Conservation (phyloP, 106 monocot species). For the Dendrobium catenatum region DNA sequence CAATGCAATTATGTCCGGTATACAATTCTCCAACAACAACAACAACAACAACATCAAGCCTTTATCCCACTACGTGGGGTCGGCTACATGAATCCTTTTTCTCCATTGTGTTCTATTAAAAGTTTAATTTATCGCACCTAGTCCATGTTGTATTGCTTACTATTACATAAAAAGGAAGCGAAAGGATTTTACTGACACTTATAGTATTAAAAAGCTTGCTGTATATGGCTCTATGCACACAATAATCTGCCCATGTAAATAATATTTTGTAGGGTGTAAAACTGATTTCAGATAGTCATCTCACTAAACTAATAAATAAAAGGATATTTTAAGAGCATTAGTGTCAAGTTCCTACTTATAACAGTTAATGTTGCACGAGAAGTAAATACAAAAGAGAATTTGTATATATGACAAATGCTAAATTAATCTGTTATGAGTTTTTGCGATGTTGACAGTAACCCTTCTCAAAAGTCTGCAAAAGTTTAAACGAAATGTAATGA, state of each 20-base stretch:
- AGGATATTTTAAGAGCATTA: background rate
- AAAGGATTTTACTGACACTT: too few species aligned
- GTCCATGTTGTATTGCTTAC: background rate
- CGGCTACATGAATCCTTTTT: too few species aligned
- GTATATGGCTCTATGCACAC: background rate
- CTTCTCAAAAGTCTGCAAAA: background rate
- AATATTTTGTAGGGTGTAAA: background rate
- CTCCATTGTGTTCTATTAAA: too few species aligned
- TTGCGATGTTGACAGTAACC: background rate
- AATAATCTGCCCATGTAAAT: background rate
- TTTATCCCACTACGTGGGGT: too few species aligned
- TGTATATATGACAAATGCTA: background rate
- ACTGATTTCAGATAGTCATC: background rate
- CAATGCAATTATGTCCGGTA: background rate
- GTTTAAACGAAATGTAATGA: background rate
- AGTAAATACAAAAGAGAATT: background rate
- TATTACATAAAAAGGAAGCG: background rate
- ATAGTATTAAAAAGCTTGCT: background rate
- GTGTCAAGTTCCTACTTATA: background rate
- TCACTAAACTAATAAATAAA: background rate
- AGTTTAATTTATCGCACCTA: background rate
- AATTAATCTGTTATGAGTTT: background rate
- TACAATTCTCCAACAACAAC: background rate
- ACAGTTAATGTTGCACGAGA: background rate
- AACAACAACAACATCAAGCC: too few species aligned